Evolutionary conservation across 345 rosid genomes (phyloP).

Genomic region (Brassica rapa): DNA sequence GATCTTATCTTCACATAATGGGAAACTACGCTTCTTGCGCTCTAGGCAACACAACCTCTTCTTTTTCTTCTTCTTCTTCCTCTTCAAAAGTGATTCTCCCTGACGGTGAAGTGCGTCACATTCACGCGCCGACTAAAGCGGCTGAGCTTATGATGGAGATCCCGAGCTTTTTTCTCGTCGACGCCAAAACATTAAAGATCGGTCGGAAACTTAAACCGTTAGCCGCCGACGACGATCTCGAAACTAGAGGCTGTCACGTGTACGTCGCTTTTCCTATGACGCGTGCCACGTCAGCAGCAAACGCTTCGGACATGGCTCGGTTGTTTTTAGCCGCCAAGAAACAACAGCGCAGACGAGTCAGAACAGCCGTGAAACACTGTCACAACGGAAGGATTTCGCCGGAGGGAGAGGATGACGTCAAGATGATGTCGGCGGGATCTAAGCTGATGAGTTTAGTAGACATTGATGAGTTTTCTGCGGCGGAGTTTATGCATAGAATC

Average conservation of each 20-base stretch:
- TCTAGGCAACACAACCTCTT: slow-evolving; percentile 40
- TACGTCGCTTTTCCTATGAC: slow-evolving; percentile 81
- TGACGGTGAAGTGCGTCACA: slow-evolving; percentile 57
- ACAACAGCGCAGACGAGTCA: slow-evolving; percentile 35
- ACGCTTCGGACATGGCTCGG: slow-evolving; percentile 65
- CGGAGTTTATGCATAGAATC: slow-evolving; percentile 59
- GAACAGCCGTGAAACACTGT: slow-evolving; percentile 16
- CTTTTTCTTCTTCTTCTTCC: slow-evolving; percentile 31
- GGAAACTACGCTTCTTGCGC: slow-evolving; percentile 77
- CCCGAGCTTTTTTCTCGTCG: slow-evolving; percentile 71
- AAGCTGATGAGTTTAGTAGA: slow-evolving; percentile 60
- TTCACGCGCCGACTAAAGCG: slow-evolving; percentile 59
- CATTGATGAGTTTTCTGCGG: slow-evolving; percentile 55
- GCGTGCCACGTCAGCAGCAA: slow-evolving; percentile 57
- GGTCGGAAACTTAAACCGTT: slow-evolving; percentile 71
- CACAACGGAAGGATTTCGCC: slow-evolving; percentile 26
- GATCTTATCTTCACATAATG: slow-evolving; percentile 40
- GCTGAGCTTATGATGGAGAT: slow-evolving; percentile 91
- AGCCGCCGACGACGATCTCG: slow-evolving; percentile 78
- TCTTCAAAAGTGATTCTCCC: slow-evolving; percentile 67
- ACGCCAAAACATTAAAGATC: slow-evolving; percentile 61
- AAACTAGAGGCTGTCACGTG: slow-evolving; percentile 49
- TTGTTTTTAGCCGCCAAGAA: slow-evolving; percentile 59
- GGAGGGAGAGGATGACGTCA: slow-evolving; percentile 18
- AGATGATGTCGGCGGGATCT: slow-evolving; percentile 26